Percentiles rank a stretch among this genome's conserved stretches.
Evolutionary conservation across 148 eudicot genomes (phyloP).

Genomic region (Salicornia ramosissima): DNA sequence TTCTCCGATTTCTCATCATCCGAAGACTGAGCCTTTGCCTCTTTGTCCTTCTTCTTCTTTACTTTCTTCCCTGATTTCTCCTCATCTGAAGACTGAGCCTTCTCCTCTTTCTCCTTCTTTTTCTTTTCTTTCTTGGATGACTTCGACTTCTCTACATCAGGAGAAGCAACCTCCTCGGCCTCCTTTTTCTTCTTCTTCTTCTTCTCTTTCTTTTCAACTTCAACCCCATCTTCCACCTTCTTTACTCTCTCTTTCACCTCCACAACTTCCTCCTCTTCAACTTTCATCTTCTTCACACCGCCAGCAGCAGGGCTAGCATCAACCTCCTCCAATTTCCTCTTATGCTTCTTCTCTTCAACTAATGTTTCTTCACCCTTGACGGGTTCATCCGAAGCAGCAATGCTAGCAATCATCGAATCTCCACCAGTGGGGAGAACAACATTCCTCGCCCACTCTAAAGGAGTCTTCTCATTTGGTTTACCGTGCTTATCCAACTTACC

Average conservation of each 20-base stretch:
- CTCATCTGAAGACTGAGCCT: slow-evolving; percentile 47
- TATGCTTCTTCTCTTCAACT: slow-evolving; percentile 35
- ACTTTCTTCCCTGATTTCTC: slow-evolving; percentile 36
- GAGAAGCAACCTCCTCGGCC: slow-evolving; percentile 24
- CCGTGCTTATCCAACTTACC: slow-evolving; percentile 92
- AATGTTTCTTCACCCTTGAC: slow-evolving; percentile 27
- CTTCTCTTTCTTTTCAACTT: slow-evolving; percentile 29
- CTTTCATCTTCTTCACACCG: slow-evolving; percentile 53
- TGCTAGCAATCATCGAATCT: slow-evolving; percentile 62
- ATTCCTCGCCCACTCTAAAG: slow-evolving; percentile 88
- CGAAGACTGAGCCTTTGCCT: slow-evolving; percentile 50
- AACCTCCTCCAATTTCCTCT: slow-evolving; percentile 56
- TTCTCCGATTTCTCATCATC: slow-evolving; percentile 42
- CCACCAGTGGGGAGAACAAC: slow-evolving; percentile 73
- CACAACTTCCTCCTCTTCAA: slow-evolving; percentile 31
- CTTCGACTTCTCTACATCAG: slow-evolving; percentile 34
- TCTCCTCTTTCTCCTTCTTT: slow-evolving; percentile 47
- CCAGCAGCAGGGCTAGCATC: slow-evolving; percentile 39
- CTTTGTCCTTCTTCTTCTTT: slow-evolving; percentile 53
- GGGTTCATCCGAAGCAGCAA: slow-evolving; percentile 55
- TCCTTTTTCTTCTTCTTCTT: slow-evolving; percentile 47
- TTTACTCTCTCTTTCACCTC: slow-evolving; percentile 22
- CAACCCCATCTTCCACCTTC: slow-evolving; percentile 24
- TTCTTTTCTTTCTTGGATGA: slow-evolving; percentile 44
- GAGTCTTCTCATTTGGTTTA: slow-evolving; percentile 67